These are phyloP conservation scores for Aquanectria penicillioides DNA, from an alignment of 2,329 filamentous ascomycete species.

Conservation along the genomic window DNA sequence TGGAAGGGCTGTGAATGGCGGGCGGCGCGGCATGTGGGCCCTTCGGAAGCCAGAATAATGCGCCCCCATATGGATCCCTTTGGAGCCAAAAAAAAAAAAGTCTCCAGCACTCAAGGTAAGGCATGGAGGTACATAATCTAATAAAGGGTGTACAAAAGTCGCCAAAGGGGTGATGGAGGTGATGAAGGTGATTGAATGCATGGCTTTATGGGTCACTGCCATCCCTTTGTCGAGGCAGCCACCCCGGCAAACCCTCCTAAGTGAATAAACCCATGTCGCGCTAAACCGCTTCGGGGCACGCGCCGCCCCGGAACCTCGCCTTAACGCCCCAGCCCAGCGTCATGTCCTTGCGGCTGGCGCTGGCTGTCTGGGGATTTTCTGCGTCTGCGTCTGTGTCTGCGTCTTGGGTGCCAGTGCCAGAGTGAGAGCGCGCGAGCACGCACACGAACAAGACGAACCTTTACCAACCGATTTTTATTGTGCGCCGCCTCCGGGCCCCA, in stretches of 20 bases:
- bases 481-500: slow-evolving; percentile 52
- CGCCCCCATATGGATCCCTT: slow-evolving; percentile 15
- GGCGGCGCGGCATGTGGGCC: background rate
- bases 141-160: slow-evolving; percentile 9
- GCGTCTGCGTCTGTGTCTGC: slow-evolving; percentile 28
- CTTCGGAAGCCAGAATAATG: slow-evolving; percentile 7
- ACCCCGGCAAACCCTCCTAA: slow-evolving; percentile 25
- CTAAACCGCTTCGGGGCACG: slow-evolving; percentile 28
- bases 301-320: slow-evolving; percentile 25
- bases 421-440: too few species aligned
- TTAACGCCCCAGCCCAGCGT: slow-evolving; percentile 21
- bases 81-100: slow-evolving; percentile 13
- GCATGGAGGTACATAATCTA: slow-evolving; percentile 17
- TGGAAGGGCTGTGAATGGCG: slow-evolving; percentile 7
- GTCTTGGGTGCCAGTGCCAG: slow-evolving; percentile 29
- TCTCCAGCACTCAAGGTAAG: too few species aligned
- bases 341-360: slow-evolving; percentile 29
- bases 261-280: slow-evolving; percentile 28
- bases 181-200: slow-evolving; percentile 2
- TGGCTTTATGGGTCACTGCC: background rate
- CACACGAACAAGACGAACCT: slow-evolving; percentile 42
- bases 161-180: background rate
- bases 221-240: background rate
- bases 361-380: slow-evolving; percentile 39
- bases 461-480: slow-evolving; percentile 49